These are phyloP conservation scores for Leucocoprinus birnbaumii DNA, from an alignment of 768 basidiomycete genomes.

Conservation along the genomic window DNA sequence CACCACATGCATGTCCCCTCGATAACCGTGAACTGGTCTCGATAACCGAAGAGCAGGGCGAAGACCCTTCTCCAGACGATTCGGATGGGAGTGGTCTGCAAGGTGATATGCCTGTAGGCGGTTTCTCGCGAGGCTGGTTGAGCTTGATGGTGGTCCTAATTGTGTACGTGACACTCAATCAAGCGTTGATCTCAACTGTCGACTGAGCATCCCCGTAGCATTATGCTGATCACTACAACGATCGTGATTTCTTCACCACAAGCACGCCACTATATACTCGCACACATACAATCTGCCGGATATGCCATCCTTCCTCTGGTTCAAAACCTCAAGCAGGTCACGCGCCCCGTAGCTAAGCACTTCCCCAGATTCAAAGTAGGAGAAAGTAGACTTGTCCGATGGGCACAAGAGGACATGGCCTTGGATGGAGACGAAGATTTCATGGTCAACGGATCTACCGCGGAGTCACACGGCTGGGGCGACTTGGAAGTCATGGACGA, in stretches of 20 bases:
- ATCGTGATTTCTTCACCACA: constrained; percentile 23
- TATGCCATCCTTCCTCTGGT: constrained; percentile 20
- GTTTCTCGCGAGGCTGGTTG: constrained; percentile 20
- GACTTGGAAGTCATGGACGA: constrained; percentile 29
- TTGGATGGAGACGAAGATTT: constrained; percentile 36
- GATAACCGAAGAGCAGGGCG: constrained; percentile 4
- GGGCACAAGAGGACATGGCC: constrained; percentile 47
- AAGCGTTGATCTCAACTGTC: too few species aligned
- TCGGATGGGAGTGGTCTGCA: too few species aligned
- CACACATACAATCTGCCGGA: constrained; percentile 17
- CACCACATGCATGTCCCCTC: constrained; percentile 25
- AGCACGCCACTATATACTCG: constrained; percentile 21
- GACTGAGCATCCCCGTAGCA: too few species aligned
- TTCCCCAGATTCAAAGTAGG: constrained; percentile 32
- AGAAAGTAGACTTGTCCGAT: constrained; percentile 38
- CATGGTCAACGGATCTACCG: constrained; percentile 38
- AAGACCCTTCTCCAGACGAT: constrained; percentile 16
- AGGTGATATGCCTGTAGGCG: constrained; percentile 16
- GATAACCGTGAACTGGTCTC: not conserved
- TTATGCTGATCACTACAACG: constrained; percentile 10
- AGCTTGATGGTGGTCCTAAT: constrained; percentile 19
- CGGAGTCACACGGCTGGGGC: constrained; percentile 24
- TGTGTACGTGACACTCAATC: constrained; percentile 19
- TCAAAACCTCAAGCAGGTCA: constrained; percentile 13
- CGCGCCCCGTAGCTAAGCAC: constrained; percentile 19